These are phyloP conservation scores for Thielaviopsis populi DNA, from an alignment of 2,329 filamentous ascomycete genomes.

Conservation along the genomic window DNA sequence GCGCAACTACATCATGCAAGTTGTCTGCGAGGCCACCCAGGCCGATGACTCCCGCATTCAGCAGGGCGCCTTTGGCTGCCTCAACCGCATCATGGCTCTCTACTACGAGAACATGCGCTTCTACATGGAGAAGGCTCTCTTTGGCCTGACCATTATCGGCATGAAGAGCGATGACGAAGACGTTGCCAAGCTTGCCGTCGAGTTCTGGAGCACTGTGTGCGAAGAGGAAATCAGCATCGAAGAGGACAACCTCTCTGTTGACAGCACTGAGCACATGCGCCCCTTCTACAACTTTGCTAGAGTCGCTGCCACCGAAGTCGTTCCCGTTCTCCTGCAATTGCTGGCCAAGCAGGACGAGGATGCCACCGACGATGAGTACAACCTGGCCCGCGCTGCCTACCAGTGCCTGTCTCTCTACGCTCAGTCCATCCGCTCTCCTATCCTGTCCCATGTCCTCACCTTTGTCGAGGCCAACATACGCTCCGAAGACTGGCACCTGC, in stretches of 20 bases:
- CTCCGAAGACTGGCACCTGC: constrained; percentile 81
- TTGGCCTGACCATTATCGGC: constrained; percentile 89
- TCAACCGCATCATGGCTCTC: constrained; percentile 96
- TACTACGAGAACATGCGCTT: constrained; percentile 99
- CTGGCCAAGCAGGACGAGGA: constrained; percentile 97
- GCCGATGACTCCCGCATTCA: constrained; percentile 82
- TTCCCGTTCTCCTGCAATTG: constrained; percentile 75
- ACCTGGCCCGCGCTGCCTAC: constrained; percentile 85
- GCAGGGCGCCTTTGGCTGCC: constrained; percentile 87
- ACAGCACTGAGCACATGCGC: constrained; percentile 69
- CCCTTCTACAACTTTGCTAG: constrained; percentile 93
- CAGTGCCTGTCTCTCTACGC: constrained; percentile 93
- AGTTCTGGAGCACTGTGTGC: constrained; percentile 99
- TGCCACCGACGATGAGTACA: constrained; percentile 93
- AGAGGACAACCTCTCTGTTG: constrained; percentile 64
- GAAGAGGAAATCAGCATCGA: constrained; percentile 97
- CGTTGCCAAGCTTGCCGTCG: constrained; percentile 91
- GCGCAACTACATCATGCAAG: constrained; percentile 99
- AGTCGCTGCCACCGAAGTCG: constrained; percentile 83
- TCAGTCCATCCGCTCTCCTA: constrained; percentile 70
- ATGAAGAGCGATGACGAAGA: constrained; percentile 99
- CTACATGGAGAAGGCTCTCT: constrained; percentile 99
- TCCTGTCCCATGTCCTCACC: constrained; percentile 71
- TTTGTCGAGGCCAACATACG: constrained; percentile 90
- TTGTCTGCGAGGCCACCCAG: constrained; percentile 97